These are phyloP conservation scores for Clonostachys rosea DNA, from an alignment of 2,329 filamentous ascomycete species.

Conservation along the genomic window DNA sequence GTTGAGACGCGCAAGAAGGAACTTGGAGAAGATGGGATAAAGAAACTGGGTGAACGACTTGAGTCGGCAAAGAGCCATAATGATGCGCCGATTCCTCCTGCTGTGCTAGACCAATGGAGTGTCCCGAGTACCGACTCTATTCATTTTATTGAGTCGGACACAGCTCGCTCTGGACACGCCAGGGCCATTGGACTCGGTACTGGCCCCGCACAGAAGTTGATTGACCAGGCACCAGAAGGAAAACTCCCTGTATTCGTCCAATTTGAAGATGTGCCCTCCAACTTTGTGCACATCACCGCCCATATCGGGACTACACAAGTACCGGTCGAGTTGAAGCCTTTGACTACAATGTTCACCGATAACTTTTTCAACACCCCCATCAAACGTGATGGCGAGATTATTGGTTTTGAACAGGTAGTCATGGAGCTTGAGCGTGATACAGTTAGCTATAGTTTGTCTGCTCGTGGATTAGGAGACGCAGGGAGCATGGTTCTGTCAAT, in stretches of 20 bases:
- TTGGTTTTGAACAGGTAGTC: slow-evolving; percentile 90
- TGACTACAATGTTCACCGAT: slow-evolving; percentile 79
- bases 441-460: slow-evolving; percentile 73
- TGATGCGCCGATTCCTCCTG: slow-evolving; percentile 76
- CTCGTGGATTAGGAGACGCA: slow-evolving; percentile 65
- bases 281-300: slow-evolving; percentile 82
- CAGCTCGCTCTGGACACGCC: slow-evolving; percentile 77
- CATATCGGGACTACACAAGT: slow-evolving; percentile 75
- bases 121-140: slow-evolving; percentile 88
- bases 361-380: slow-evolving; percentile 96
- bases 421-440: slow-evolving; percentile 89
- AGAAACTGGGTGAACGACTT: slow-evolving; percentile 68
- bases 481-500: slow-evolving; percentile 81
- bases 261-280: slow-evolving; percentile 90
- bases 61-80: slow-evolving; percentile 85
- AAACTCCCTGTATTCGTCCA: slow-evolving; percentile 85
- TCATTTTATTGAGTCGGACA: slow-evolving; percentile 86
- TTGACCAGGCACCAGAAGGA: slow-evolving; percentile 62
- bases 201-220: slow-evolving; percentile 68
- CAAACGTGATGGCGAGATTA: slow-evolving; percentile 64
- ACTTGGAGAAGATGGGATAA: slow-evolving; percentile 78
- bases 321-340: slow-evolving; percentile 76
- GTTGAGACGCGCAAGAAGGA: slow-evolving; percentile 73
- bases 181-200: slow-evolving; percentile 61
- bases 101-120: slow-evolving; percentile 74